Evolutionary conservation across 1,284 basidiomycete genomes (phyloP).

Genomic region (Ustilago sp.): DNA sequence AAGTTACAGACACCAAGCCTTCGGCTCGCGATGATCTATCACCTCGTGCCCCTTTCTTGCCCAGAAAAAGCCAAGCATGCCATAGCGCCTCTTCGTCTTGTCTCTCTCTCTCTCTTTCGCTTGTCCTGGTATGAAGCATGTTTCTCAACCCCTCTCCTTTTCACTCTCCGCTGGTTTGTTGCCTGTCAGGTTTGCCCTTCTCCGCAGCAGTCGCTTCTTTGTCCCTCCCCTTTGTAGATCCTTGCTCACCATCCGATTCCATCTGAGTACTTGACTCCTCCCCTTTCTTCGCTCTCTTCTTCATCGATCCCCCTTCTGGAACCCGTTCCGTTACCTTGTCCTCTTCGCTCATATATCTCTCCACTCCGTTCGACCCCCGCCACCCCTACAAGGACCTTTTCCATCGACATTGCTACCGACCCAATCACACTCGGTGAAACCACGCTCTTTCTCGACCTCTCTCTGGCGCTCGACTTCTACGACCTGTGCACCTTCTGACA

Average conservation of each 20-base stretch:
- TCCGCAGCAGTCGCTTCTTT: conserved; percentile 6
- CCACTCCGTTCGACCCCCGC: background rate
- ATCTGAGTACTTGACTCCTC: conserved; percentile 1
- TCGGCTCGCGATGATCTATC: conserved; percentile 16
- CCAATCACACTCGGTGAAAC: conserved; percentile 7
- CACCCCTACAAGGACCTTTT: background rate
- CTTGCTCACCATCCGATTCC: background rate
- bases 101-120: background rate
- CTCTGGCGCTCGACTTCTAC: background rate
- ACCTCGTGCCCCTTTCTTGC: background rate
- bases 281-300: background rate
- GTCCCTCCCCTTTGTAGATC: background rate
- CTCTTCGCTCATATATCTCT: background rate
- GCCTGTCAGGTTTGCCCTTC: conserved; percentile 17
- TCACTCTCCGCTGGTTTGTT: conserved; percentile 19
- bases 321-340: background rate
- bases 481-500: background rate
- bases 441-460: conserved; percentile 1
- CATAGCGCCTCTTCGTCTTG: background rate
- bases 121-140: background rate
- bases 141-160: background rate
- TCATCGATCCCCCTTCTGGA: background rate
- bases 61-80: conserved; percentile 9
- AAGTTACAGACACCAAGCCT: background rate
- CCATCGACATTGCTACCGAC: background rate